Conservation (phyloP, 2,329 filamentous ascomycete species). For the Gliomastix tumulicola region DNA sequence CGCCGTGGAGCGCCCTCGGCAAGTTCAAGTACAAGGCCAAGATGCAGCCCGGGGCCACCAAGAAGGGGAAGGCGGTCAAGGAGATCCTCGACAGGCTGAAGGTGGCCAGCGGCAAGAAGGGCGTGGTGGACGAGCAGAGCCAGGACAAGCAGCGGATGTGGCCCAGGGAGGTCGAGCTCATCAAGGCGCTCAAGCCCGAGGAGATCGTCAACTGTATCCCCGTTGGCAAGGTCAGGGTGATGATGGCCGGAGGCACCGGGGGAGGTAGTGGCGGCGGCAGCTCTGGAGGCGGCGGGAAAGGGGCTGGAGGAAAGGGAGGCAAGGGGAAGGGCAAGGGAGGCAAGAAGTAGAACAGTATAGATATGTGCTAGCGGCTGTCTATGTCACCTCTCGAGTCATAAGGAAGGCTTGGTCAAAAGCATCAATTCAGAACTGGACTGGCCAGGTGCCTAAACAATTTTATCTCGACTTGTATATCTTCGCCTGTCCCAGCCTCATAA, state of each 20-base stretch:
- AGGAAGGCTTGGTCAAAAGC: no score
- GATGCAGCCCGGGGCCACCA: conserved; percentile 79
- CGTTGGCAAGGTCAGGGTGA: conserved; percentile 72
- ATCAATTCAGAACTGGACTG: no score
- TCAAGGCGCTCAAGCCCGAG: conserved; percentile 72
- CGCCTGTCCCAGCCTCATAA: no score
- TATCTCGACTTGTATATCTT: no score
- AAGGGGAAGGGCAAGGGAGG: conserved; percentile 23
- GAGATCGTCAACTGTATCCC: conserved; percentile 78
- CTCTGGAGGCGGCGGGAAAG: conserved; percentile 23
- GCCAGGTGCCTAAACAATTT: no score
- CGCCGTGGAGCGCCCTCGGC: conserved; percentile 55
- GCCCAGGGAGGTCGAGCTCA: conserved; percentile 77
- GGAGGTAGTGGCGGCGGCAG: conserved; percentile 33
- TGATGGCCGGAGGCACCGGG: conserved; percentile 56
- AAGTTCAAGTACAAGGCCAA: conserved; percentile 92
- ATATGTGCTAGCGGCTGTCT: no score
- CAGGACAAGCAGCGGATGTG: conserved; percentile 70
- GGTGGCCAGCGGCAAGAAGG: conserved; percentile 50
- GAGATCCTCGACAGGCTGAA: conserved; percentile 84
- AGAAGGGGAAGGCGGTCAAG: conserved; percentile 91
- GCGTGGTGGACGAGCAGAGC: conserved; percentile 52
- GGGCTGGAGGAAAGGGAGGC: conserved; percentile 20
- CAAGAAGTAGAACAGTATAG: conserved; percentile 12
- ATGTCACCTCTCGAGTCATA: no score